Base-by-base conservation (phyloP, 31 red algal species). In the Asparagopsis taxiformis region DNA sequence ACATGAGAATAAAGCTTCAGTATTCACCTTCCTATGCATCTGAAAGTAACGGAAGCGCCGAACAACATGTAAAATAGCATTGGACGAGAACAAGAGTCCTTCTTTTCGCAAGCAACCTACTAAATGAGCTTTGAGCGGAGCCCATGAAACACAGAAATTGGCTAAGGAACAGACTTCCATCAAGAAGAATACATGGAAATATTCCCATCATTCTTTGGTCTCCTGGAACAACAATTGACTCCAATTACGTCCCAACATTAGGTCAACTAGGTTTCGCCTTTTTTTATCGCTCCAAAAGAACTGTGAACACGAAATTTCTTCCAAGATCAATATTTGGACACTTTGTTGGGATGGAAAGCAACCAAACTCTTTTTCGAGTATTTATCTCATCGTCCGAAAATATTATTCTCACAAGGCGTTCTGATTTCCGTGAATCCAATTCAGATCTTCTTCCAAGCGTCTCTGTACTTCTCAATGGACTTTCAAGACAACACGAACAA, bases 261-360 rank as follows among this genome's bases (percentile, higher is more conserved):
- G 24, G 29, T 32, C 58, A 62, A 30, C 58, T 28, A 9, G 58
- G 24, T 4, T 49, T 25, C 19, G 29, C 63, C 26, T 68, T 68
- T 24, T 0, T 68, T 3, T 68, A 68, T 46, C 0, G 32, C 7
- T 49, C 63, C 9, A 0, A 68, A 15, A 62, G 6, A 20, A 35
- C n/a, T 23, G 16, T n/a, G 6, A 39, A 68, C 0, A 68, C 38
- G 68, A 49, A 49, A 22, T 32, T 72, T n/a, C 8, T 53, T 16
- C 29, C 68, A 3, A 4, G 68, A 3, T 31, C 46, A 13, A 22
- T 53, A 23, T 39, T 26, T 9, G 68, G 23, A 11, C 68, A 72
- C 46, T 72, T 72, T 22, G 49, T 72, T 3, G 68, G 68, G 10
- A 72, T 72, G 68, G 20, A 51, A 4, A 72, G 44, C 19, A 3